Percentiles rank a stretch among this genome's conserved stretches.
These are phyloP conservation scores for Xylariaceae sp. DNA, from an alignment of 2,329 filamentous ascomycete species.

Conservation along the genomic window DNA sequence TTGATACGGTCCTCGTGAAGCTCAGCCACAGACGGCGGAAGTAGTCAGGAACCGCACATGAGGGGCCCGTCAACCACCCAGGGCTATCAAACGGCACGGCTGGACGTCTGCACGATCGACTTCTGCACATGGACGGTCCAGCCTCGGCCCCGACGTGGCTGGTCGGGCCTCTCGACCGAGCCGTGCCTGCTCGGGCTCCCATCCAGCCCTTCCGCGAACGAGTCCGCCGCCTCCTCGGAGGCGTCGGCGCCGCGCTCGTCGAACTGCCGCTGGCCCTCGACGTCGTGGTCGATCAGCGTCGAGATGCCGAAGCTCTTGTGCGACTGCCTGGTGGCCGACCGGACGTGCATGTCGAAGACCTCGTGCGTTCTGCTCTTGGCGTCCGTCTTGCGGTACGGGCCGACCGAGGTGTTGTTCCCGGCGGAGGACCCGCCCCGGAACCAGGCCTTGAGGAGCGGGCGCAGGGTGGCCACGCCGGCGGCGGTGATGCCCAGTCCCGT, in stretches of 20 bases:
- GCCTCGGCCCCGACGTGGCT: neutral
- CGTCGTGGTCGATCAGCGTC: conserved; percentile 9
- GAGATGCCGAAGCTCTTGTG: conserved; percentile 7
- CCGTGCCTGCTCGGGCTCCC: conserved; percentile 6
- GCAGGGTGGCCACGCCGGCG: conserved; percentile 31
- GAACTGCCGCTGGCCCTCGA: conserved; percentile 3
- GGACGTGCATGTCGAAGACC: conserved; percentile 9
- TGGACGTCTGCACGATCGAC: conserved; percentile 10
- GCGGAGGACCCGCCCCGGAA: conserved; percentile 6
- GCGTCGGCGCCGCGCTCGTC: conserved; percentile 2
- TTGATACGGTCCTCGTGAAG: too few relatives aligned
- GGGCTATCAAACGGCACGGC: neutral
- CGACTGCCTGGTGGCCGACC: conserved; percentile 1
- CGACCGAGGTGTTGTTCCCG: conserved; percentile 4
- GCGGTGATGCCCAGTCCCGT: conserved; percentile 34
- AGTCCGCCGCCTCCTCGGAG: conserved; percentile 4
- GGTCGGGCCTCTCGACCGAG: conserved; percentile 1
- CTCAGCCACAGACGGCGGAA: too few relatives aligned
- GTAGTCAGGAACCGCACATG: too few relatives aligned
- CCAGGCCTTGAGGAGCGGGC: conserved; percentile 24
- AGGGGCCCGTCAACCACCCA: too few relatives aligned
- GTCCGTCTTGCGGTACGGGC: conserved; percentile 5
- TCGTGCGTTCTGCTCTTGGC: neutral
- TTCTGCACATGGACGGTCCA: conserved; percentile 12
- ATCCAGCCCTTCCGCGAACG: conserved; percentile 7